Percentiles rank a stretch among this genome's conserved stretches.
Conservation (phyloP, 2,329 filamentous ascomycete genomes). For the Fusarium udum region DNA sequence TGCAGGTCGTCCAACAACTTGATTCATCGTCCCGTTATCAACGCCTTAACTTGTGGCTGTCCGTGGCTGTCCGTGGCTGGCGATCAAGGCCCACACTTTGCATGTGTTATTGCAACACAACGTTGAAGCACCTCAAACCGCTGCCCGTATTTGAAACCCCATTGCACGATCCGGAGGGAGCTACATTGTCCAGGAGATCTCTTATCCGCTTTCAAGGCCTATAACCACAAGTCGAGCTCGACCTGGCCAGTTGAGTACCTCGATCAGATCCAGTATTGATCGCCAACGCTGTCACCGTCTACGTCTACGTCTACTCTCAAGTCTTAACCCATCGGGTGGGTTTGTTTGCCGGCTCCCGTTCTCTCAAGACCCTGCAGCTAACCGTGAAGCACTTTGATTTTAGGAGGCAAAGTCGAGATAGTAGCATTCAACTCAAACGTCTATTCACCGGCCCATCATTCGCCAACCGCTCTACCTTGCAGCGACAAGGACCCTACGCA, state of each 20-base stretch:
- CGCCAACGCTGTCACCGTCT: slow-evolving; percentile 31
- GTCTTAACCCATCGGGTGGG: slow-evolving; percentile 15
- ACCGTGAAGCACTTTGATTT: slow-evolving; percentile 20
- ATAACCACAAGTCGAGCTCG: slow-evolving; percentile 9
- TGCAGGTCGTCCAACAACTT: background rate
- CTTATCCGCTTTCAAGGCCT: slow-evolving; percentile 7
- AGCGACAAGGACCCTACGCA: slow-evolving; percentile 26
- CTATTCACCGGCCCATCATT: slow-evolving; percentile 8
- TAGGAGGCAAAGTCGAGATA: slow-evolving; percentile 19
- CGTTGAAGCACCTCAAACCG: slow-evolving; percentile 29
- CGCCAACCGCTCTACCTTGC: slow-evolving; percentile 29
- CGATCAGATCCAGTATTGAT: slow-evolving; percentile 29
- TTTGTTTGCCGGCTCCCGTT: slow-evolving; percentile 35
- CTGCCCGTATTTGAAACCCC: slow-evolving; percentile 19
- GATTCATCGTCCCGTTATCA: slow-evolving; percentile 10
- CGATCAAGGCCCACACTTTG: slow-evolving; percentile 20
- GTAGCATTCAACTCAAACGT: slow-evolving; percentile 2
- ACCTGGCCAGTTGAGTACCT: slow-evolving; percentile 6
- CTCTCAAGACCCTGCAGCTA: slow-evolving; percentile 39
- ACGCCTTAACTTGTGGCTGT: slow-evolving; percentile 12
- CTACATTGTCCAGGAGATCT: slow-evolving; percentile 13
- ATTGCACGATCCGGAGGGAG: slow-evolving; percentile 12
- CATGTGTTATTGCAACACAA: slow-evolving; percentile 35
- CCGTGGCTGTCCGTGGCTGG: slow-evolving; percentile 24
- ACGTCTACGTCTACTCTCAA: background rate